Base-by-base conservation (phyloP, 2,329 filamentous ascomycete genomes). In the Arachnomyces sp. region DNA sequence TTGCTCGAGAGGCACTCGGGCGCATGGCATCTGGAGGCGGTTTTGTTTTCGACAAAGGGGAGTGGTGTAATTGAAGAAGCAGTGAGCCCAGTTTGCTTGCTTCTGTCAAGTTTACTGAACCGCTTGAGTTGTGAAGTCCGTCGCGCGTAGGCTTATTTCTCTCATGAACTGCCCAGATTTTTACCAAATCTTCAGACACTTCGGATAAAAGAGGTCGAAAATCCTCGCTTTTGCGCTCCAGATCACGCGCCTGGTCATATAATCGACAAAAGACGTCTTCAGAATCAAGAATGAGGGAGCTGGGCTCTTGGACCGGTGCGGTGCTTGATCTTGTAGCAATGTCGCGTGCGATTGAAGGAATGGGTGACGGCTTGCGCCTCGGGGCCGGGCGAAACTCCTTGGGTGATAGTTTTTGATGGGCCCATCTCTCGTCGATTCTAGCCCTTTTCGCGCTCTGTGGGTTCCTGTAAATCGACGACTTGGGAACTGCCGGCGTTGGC, bases 21-120 rank as follows among this genome's bases (percentile, higher is more conserved):
- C 21, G 47, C 48, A 28, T 36, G 35, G 38, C 53, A 51, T 6
- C 51, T 50, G 18, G 52, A 38, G 4, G 56, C 48, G 50, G 44
- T 7, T 51, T 52, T 7, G 47, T 37, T 34, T 45, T 42, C 28
- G 60, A 54, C n/a, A 62, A 53, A 34, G 74, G 72, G 37, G 80
- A 77, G 61, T 95, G 86, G 52, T 89, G 83, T 41, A 95, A 75
- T 46, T 80, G 80, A 29, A 96, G 73, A 29, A 93, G 72, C 16
- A 95, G 70, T 21, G 79, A 79, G 12, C 84, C 82, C n/a, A 95
- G 59, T 52, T 82, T 94, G 41, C 78, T 75, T 3, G 89, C 88
- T 56, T 90, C 89, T 25, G 5, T 25, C 5, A 25, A 9, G 21
- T 25, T 25, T 25, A 25, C 21, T 9, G 21, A 5, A 9, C 21